These are phyloP conservation scores for Lepiota brunneoincarnata DNA, from an alignment of 768 basidiomycete genomes.

Conservation along the genomic window DNA sequence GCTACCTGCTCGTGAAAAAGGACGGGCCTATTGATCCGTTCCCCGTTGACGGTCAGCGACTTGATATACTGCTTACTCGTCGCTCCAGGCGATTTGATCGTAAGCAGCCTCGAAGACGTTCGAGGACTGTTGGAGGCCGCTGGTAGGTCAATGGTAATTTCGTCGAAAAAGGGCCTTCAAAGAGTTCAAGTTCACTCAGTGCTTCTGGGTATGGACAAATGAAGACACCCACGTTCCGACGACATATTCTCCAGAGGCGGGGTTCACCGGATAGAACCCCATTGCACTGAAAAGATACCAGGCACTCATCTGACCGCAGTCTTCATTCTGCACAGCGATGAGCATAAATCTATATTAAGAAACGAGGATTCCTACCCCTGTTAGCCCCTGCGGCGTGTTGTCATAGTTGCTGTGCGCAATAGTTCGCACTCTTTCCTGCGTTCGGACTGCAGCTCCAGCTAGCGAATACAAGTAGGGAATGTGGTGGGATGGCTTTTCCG, in stretches of 20 bases:
- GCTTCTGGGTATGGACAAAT: neutral
- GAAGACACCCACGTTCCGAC: slow-evolving; percentile 59
- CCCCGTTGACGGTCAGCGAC: slow-evolving; percentile 56
- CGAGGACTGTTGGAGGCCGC: slow-evolving; percentile 15
- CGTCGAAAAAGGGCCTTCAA: slow-evolving; percentile 46
- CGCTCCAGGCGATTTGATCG: slow-evolving; percentile 57
- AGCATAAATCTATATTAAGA: neutral
- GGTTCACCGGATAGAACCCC: slow-evolving; percentile 85
- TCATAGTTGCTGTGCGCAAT: slow-evolving; percentile 67
- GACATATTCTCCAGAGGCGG: slow-evolving; percentile 71
- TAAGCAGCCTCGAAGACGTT: slow-evolving; percentile 31
- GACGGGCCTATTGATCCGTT: slow-evolving; percentile 37
- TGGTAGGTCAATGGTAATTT: slow-evolving; percentile 53
- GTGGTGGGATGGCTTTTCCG: slow-evolving; percentile 70
- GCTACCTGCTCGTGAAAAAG: slow-evolving; percentile 62
- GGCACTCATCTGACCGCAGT: slow-evolving; percentile 89
- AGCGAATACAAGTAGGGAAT: slow-evolving; percentile 80
- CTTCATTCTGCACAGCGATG: slow-evolving; percentile 60
- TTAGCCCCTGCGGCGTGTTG: slow-evolving; percentile 62
- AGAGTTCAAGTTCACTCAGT: neutral
- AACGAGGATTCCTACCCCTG: slow-evolving; percentile 48
- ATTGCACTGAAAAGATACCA: slow-evolving; percentile 84
- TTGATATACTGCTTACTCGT: slow-evolving; percentile 58
- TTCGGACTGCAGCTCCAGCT: slow-evolving; percentile 64
- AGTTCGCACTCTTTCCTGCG: slow-evolving; percentile 64